Evolutionary conservation across 78 protist species (phyloP).

Genomic region (Capsaspora owczarzaki): DNA sequence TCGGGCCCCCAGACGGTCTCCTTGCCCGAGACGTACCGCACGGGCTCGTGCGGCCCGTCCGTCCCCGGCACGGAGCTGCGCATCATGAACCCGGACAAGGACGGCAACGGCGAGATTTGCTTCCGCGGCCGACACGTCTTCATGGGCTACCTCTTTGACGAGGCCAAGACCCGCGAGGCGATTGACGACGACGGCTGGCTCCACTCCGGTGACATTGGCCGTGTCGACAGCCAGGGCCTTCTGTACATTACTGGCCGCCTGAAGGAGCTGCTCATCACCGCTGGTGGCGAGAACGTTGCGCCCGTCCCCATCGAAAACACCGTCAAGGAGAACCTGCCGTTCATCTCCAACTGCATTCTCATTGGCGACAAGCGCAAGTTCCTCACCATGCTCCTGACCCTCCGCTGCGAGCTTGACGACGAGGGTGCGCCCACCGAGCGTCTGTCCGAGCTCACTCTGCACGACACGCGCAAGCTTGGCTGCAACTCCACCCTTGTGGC

Average conservation of each 20-base stretch:
- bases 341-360: slow-evolving; percentile 36
- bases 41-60: slow-evolving; percentile 52
- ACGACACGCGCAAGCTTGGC: not conserved
- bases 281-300: slow-evolving; percentile 89
- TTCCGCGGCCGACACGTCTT: not conserved
- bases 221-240: slow-evolving; percentile 42
- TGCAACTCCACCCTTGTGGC: slow-evolving; percentile 16
- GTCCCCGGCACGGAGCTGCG: slow-evolving; percentile 45
- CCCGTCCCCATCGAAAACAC: slow-evolving; percentile 72
- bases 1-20: slow-evolving; percentile 52
- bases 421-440: not conserved
- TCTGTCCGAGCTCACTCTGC: not conserved
- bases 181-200: slow-evolving; percentile 74
- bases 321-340: slow-evolving; percentile 13
- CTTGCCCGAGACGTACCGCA: not conserved
- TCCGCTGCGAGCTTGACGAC: not conserved
- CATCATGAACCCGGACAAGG: not conserved
- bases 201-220: slow-evolving; percentile 76
- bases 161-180: slow-evolving; percentile 7
- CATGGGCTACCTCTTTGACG: slow-evolving; percentile 10
- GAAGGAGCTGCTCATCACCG: slow-evolving; percentile 83
- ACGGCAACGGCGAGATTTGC: not conserved
- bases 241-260: slow-evolving; percentile 67
- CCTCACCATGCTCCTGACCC: slow-evolving; percentile 26
- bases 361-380: slow-evolving; percentile 70